Evolutionary conservation across 2,329 filamentous ascomycete species (phyloP), one percentile per base, ranked within the genome.

Genomic region (Ophiostoma montium): DNA sequence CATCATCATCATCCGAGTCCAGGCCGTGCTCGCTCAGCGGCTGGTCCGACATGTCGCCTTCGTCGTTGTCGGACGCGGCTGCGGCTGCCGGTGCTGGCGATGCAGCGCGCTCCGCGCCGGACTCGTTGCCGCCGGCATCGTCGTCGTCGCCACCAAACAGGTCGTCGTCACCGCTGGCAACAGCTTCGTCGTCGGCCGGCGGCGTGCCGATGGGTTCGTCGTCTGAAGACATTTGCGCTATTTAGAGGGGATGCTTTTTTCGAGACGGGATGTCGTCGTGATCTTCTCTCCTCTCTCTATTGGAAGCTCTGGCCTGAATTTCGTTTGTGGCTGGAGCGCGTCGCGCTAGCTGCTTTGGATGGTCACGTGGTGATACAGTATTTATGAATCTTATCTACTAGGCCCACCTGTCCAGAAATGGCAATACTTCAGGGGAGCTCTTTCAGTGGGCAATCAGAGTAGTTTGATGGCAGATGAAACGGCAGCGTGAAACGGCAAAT

Each of bases 11-110:
- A 15, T 78, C 73, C 2, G 72, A 75, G 23, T 66, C 71, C 5
- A 75, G 65, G 19, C 75, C 74, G 54, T 80, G 75, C 58, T 88
- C 83, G 58, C 75, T 73, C 16, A 80, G 69, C 42, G 71, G 74
- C 60, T 79, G 72, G 51, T 79, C 74, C 46, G 80, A 74, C 55
- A 78, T 64, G 58, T 82, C 78, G 51, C 78, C 75, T 56, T 84
- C 69, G 58, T 82, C 78, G 51, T 78, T 75, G 56, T 84, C 69
- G 35, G 82, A 69, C 39, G 67, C 74, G 47, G 72, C 75, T n/a
- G n/a, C n/a, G n/a, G n/a, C n/a, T n/a, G n/a, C n/a, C n/a, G n/a
- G n/a, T n/a, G n/a, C n/a, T 49, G 27, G 77, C 76, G 50, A 78
- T 75, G 50, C 77, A 78, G 50, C 78, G 27, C 46, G 19, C 33